These are phyloP conservation scores for Arctostaphylos glauca DNA, from an alignment of 148 eudicot genomes.

Conservation along the genomic window DNA sequence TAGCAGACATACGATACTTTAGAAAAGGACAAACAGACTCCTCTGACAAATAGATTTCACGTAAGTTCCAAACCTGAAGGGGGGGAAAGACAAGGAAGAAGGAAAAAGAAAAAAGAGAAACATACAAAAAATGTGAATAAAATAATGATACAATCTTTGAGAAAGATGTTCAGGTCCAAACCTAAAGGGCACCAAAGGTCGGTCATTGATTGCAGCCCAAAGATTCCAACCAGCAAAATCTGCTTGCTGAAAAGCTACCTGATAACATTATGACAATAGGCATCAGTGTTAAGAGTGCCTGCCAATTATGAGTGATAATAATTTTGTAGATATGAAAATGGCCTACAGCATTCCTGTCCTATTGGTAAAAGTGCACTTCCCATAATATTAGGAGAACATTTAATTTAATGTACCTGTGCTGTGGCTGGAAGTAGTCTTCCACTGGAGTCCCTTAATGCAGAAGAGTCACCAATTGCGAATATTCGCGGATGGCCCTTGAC, in stretches of 20 bases:
- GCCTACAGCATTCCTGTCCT: not conserved
- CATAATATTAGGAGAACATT: not conserved
- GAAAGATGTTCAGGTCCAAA: slow-evolving; percentile 27
- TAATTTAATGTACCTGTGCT: slow-evolving; percentile 65
- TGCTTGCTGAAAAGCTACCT: slow-evolving; percentile 99
- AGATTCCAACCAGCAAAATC: slow-evolving; percentile 98
- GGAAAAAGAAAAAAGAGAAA: not conserved
- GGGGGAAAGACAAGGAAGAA: not conserved
- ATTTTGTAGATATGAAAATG: not conserved
- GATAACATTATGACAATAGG: slow-evolving; percentile 16
- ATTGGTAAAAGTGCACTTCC: not conserved
- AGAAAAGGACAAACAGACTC: not conserved
- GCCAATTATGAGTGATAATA: not conserved
- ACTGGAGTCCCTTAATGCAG: slow-evolving; percentile 73
- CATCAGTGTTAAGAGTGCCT: not conserved
- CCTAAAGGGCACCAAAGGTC: slow-evolving; percentile 94
- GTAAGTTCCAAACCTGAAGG: not conserved
- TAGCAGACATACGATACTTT: not conserved
- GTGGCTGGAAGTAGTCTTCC: slow-evolving; percentile 88
- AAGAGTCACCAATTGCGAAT: slow-evolving; percentile 91
- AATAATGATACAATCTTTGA: not conserved
- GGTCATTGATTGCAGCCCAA: slow-evolving; percentile 94
- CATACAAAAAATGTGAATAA: not conserved
- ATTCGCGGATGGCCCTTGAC: slow-evolving; percentile 92
- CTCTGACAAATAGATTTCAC: not conserved